Evolutionary conservation across 306 rosid genomes (phyloP), one percentile per base, ranked within the genome.

Genomic region (Amphicarpaea edgeworthii): DNA sequence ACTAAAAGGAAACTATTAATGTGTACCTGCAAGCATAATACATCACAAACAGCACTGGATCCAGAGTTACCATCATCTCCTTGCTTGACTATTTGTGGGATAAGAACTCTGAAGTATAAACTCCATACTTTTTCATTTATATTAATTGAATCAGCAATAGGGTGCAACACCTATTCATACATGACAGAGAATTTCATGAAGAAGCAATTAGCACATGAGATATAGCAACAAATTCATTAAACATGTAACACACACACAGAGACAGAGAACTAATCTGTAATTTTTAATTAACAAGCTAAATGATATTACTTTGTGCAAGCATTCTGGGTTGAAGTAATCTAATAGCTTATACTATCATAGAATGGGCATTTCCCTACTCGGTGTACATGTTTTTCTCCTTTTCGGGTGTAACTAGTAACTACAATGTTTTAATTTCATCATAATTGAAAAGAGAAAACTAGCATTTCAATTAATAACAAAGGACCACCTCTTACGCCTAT

Each of bases 31-130:
- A 96, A 88, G 90, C 97, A 92, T 70, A 85, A 85, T 38, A 92
- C 85, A 68, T 95, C 99, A 30, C 99, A 95, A 77, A 88, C 90
- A 62, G 98, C 89, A 62, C 96, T 83, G 14, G 99, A 89, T 68
- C 99, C 99, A 24, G 70, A 84, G 72, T 96, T 96, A 15, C 97
- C 96, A 75, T 96, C 98, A 80, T 90, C 89, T 74, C 99, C 99
- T 84, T 90, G 86, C 79, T 82, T 85, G 19, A 87, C 98, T 53
- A 92, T 74, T 83, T 86, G 91, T 15, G 96, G 93, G 51, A 96
- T 70, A 24, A 96, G 89, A 83, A 84, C 93, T 63, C 83, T 87
- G 80, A 96, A 96, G 84, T 96, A 96, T 84, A 90, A 54, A 51
- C 83, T 79, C 99, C 99, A 96, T 45, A 96, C 93, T 80, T 84